Evolutionary conservation across 176 grass and related monocot genomes (phyloP), one percentile per base, ranked within the genome.

Genomic region (Tillandsia leiboldiana): DNA sequence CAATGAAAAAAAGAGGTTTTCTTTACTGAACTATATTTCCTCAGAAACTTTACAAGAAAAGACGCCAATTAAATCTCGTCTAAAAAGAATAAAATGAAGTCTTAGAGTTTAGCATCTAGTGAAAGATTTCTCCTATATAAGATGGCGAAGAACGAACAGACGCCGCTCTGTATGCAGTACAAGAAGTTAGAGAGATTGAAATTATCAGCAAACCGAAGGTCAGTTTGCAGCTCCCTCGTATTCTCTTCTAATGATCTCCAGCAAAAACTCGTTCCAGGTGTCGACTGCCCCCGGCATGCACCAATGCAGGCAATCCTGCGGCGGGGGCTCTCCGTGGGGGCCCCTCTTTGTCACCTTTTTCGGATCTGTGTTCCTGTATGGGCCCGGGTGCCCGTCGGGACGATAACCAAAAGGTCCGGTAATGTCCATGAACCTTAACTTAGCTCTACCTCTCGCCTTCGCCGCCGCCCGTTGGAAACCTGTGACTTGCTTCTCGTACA

Each of bases 251-350:
- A 99, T 93, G 57, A 75, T 84, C 84, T 93, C 87, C 69, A 99
- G 72, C 77, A 99, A 49, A 69, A 99, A 83, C 74, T 99, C 94
- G 53, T 99, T 99, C 87, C 94, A 99, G 59, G 71, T 84, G 73
- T 99, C 89, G 18, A 99, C 79, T 3, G 89, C 87, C 54, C 94
- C 94, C 56, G 93, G 93, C 93, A 97, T 97, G 79, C 93, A 97
- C 93, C 93, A 92, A 62, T 92, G 93, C 48, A 97, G 66, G 69
- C 89, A 97, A 85, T 97, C 93, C 54, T 97, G 89, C 23, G 93
- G 93, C 9, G 86, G 93, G 29, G 93, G 93, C 33, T 84, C 81
- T 69, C 89, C 93, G 57, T 97, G 87, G 11, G 86, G 89, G 12
- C 89, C 93, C 79, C 89, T 82, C 49, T 87, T 78, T 17, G 89